Percentiles rank a stretch among this genome's conserved stretches.
Conservation (phyloP, 2,329 filamentous ascomycete genomes). For the Lasiodiplodia gonubiensis region DNA sequence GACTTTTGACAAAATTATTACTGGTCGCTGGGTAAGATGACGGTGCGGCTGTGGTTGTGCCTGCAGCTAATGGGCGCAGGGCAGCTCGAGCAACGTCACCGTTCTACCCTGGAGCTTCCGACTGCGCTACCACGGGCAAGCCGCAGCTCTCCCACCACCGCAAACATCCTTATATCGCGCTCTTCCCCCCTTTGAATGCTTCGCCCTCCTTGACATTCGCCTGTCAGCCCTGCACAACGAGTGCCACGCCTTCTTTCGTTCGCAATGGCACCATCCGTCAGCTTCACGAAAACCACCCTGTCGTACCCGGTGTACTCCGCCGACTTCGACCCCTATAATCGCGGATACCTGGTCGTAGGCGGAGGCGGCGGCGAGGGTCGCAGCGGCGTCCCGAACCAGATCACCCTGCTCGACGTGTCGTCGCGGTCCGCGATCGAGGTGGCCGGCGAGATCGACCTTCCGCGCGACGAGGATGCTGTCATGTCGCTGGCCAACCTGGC, state of each 20-base stretch:
- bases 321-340: conserved; percentile 84
- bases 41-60: background rate
- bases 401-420: conserved; percentile 76
- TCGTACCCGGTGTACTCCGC: conserved; percentile 86
- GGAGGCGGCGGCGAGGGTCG: conserved; percentile 78
- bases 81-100: conserved; percentile 16
- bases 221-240: background rate
- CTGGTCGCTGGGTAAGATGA: background rate
- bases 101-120: conserved; percentile 4
- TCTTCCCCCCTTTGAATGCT: background rate
- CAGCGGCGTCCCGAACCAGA: conserved; percentile 85
- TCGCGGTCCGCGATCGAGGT: conserved; percentile 66
- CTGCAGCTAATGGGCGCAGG: conserved; percentile 7
- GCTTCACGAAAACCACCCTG: conserved; percentile 68
- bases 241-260: background rate
- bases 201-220: background rate
- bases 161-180: conserved; percentile 5
- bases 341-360: conserved; percentile 76
- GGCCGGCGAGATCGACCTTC: conserved; percentile 77
- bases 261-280: conserved; percentile 40
- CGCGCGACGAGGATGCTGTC: conserved; percentile 85
- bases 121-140: background rate
- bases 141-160: background rate
- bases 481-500: conserved; percentile 76
- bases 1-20: background rate